A percentile compares a stretch with the other conserved stretches of the same genome.
Conservation (phyloP, 768 basidiomycete genomes). For the Butyriboletus loyo region DNA sequence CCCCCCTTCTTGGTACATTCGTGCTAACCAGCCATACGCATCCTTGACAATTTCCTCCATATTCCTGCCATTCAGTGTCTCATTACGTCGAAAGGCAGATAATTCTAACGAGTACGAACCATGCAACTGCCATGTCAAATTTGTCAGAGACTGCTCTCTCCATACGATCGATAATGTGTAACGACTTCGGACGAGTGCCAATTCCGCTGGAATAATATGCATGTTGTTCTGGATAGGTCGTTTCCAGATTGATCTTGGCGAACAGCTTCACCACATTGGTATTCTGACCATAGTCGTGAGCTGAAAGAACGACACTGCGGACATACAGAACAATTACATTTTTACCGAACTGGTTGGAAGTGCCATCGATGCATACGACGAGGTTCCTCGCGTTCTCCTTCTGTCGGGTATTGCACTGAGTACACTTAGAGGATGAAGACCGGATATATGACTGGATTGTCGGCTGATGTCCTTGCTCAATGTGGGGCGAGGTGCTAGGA, state of each 20-base stretch:
- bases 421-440: no score
- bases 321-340: conserved; percentile 38
- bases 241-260: conserved; percentile 19
- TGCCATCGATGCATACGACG: conserved; percentile 23
- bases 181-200: conserved; percentile 23
- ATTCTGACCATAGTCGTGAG: conserved; percentile 18
- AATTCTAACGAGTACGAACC: background rate
- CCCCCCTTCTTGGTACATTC: conserved; percentile 7
- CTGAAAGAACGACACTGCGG: no score
- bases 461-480: no score
- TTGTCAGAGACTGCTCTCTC: background rate
- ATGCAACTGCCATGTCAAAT: background rate
- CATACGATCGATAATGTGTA: background rate
- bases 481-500: no score
- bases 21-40: conserved; percentile 1
- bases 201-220: conserved; percentile 37
- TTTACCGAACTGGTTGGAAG: conserved; percentile 19
- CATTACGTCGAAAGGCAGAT: no score
- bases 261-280: conserved; percentile 36
- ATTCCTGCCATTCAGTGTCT: background rate
- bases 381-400: conserved; percentile 27
- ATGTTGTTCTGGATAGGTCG: conserved; percentile 8
- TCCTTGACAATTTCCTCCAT: background rate
- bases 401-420: no score
- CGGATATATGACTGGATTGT: no score